Conservation (phyloP, 2,329 filamentous ascomycete species). For the Pseudogymnoascus sp. region DNA sequence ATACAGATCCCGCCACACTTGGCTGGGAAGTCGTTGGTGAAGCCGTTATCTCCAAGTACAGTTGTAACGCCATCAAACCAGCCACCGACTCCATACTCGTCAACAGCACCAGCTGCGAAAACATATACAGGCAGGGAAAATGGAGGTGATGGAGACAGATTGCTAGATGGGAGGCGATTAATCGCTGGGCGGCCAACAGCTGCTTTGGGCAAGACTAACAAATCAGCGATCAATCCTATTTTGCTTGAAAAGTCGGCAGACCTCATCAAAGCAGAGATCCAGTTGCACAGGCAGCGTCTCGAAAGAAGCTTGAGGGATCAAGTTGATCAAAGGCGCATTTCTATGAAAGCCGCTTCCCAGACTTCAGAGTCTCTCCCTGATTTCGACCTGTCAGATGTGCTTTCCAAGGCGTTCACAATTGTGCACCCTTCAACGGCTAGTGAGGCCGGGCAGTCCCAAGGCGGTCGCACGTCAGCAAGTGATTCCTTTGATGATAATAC, state of each 20-base stretch:
- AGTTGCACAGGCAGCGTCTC: slow-evolving; percentile 72
- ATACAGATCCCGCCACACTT: slow-evolving; percentile 49
- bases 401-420: slow-evolving; percentile 63
- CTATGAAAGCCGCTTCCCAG: slow-evolving; percentile 39
- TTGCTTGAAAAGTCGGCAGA: slow-evolving; percentile 81
- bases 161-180: slow-evolving; percentile 1
- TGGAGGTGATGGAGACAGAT: neutral
- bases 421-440: slow-evolving; percentile 58
- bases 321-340: slow-evolving; percentile 54
- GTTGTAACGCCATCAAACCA: slow-evolving; percentile 22
- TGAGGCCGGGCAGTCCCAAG: slow-evolving; percentile 49
- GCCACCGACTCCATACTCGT: slow-evolving; percentile 20
- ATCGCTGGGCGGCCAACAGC: neutral
- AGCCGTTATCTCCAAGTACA: slow-evolving; percentile 9
- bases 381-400: slow-evolving; percentile 66
- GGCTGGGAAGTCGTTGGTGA: slow-evolving; percentile 24
- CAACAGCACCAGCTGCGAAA: slow-evolving; percentile 23
- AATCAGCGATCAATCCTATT: slow-evolving; percentile 72
- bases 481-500: slow-evolving; percentile 90
- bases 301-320: slow-evolving; percentile 75
- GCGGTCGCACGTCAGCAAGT: slow-evolving; percentile 57
- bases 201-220: slow-evolving; percentile 37
- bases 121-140: slow-evolving; percentile 16
- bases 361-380: slow-evolving; percentile 50
- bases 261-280: slow-evolving; percentile 73